Evolutionary conservation across 225 moss, liverwort and hornwort species (phyloP), one percentile per base, ranked within the genome.

Genomic region (Polytrichum formosum): DNA sequence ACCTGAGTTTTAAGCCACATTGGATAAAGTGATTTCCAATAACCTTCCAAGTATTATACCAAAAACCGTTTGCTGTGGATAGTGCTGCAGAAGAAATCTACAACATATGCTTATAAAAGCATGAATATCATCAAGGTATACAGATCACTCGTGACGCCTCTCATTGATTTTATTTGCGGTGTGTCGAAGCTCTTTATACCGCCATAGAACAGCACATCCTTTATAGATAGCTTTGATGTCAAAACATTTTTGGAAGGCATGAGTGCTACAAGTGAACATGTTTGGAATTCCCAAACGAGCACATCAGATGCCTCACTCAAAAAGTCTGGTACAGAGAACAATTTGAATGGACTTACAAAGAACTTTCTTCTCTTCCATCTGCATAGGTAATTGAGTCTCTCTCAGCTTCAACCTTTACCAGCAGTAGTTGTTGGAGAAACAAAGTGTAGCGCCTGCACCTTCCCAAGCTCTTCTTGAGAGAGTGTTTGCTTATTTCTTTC

Each of bases 261-360:
- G 25, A 23, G 63, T 17, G 8, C 18, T 17, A 63, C 23, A 16
- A 63, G 4, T 63, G 25, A 13, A 46, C 46, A 46, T 46, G 46
- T 46, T 46, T 16, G 13, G 46, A 46, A 46, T 7, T 16, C 16
- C 46, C 13, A 46, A 13, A 16, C 46, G 46, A 46, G 46, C 17
- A 63, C 58, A 58, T 58, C 58, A 2, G 58, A 23, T 58, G 23
- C 20, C 23, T 20, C n/a, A 6, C 16, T 63, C 62, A 26, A 22
- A 23, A 63, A 23, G 26, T 28, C 16, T 27, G 21, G 31, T 17
- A 75, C 5, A 60, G 66, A 54, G 21, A 30, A 68, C 5, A 22
- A 26, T 58, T 68, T 63, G 27, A 65, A 23, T 27, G 63, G 58
- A 86, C 86, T 86, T 80, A 86, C 82, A 86, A 29, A 77, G 62